Evolutionary conservation across 305 asterid species (phyloP).

Genomic region (Solanum hybrid): DNA sequence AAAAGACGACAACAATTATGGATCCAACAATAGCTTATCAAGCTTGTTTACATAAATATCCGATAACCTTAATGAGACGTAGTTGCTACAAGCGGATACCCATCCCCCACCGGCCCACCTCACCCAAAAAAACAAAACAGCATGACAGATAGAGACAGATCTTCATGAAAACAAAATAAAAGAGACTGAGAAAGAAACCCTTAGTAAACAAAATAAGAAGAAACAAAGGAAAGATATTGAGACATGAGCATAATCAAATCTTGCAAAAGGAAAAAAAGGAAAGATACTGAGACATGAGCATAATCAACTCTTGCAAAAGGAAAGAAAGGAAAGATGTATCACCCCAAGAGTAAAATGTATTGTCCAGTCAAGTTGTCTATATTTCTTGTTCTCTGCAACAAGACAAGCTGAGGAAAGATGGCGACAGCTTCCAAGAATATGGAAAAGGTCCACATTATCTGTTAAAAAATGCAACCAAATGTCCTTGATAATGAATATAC

Average conservation of each 20-base stretch:
- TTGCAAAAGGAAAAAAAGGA: neutral
- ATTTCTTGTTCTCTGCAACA: slow-evolving; percentile 90
- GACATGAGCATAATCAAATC: neutral
- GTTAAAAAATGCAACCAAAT: slow-evolving; percentile 8
- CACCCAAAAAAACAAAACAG: neutral
- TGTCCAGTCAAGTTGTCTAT: slow-evolving; percentile 95
- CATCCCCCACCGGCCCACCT: neutral
- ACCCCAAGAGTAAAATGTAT: slow-evolving; percentile 89
- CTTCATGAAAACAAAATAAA: neutral
- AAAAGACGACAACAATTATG: neutral
- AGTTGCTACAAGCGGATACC: neutral
- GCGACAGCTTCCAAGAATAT: slow-evolving; percentile 92
- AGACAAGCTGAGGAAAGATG: slow-evolving; percentile 88
- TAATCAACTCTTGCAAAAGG: neutral
- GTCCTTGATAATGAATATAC: slow-evolving; percentile 1
- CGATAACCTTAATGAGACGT: neutral
- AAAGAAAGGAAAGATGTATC: slow-evolving; percentile 6
- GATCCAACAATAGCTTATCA: neutral
- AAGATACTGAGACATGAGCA: neutral
- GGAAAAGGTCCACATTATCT: slow-evolving; percentile 90
- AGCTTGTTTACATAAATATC: neutral
- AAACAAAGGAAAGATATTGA: neutral
- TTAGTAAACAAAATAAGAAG: neutral
- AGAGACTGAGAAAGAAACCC: neutral
- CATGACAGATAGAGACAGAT: neutral